Evolutionary conservation across 208 protist species (phyloP).

Genomic region (Crithidia thermophila): DNA sequence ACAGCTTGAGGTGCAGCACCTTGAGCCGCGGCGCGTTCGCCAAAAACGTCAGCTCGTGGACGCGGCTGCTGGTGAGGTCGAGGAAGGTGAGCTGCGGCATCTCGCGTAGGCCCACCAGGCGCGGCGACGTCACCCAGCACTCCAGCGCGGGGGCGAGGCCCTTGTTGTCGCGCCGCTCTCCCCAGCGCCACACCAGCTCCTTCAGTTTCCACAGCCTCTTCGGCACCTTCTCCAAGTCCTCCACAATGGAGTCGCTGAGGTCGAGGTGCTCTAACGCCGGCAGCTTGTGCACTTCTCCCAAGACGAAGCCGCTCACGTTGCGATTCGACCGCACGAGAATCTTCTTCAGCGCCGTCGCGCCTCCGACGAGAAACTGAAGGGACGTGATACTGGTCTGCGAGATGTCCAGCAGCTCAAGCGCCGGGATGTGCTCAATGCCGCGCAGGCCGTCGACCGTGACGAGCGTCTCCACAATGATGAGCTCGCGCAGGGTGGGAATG

Average conservation of each 20-base stretch:
- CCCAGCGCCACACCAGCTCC: constrained; percentile 70
- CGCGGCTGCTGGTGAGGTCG: constrained; percentile 50
- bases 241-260: constrained; percentile 74
- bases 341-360: constrained; percentile 39
- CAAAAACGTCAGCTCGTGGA: constrained; percentile 56
- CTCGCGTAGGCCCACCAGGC: constrained; percentile 33
- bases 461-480: constrained; percentile 62
- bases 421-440: constrained; percentile 56
- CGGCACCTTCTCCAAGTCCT: constrained; percentile 53
- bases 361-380: constrained; percentile 59
- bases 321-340: constrained; percentile 57
- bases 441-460: constrained; percentile 69
- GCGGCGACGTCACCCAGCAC: constrained; percentile 55
- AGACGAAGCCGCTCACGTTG: constrained; percentile 54
- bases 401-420: constrained; percentile 55
- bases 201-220: constrained; percentile 39
- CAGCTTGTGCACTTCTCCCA: constrained; percentile 53
- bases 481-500: constrained; percentile 34
- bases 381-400: constrained; percentile 77
- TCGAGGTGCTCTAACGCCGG: constrained; percentile 55
- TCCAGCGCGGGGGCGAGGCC: constrained; percentile 47
- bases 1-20: constrained; percentile 40
- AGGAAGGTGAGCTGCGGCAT: constrained; percentile 42
- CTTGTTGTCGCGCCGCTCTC: constrained; percentile 51
- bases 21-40: constrained; percentile 31